A percentile compares a stretch with the other conserved stretches of the same genome.
Evolutionary conservation across 768 basidiomycete genomes (phyloP).

Genomic region (Mycena haematopus): DNA sequence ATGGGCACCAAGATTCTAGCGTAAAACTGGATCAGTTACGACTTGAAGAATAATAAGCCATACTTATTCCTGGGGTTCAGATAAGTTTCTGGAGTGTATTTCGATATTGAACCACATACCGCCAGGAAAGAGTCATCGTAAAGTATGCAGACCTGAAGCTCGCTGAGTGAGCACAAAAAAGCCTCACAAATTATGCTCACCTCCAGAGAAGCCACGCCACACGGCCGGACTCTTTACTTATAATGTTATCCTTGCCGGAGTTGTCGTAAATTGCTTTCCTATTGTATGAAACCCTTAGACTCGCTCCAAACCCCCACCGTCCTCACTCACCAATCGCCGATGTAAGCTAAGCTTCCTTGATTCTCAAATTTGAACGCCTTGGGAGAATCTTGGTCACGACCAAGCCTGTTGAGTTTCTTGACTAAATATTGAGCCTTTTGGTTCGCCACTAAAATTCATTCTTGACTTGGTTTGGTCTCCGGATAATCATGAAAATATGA

Average conservation of each 20-base stretch:
- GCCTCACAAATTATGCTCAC: conserved; percentile 7
- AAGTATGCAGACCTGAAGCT: conserved; percentile 67
- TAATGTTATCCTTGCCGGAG: conserved; percentile 53
- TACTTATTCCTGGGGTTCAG: conserved; percentile 25
- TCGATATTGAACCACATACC: conserved; percentile 32
- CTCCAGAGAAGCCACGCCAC: conserved; percentile 83
- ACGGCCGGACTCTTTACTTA: conserved; percentile 68
- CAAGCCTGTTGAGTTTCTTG: conserved; percentile 69
- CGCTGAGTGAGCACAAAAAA: background rate
- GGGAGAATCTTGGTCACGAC: conserved; percentile 51
- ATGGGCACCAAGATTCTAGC: conserved; percentile 66
- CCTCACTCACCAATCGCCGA: conserved; percentile 70
- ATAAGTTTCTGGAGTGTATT: background rate
- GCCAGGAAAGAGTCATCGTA: conserved; percentile 72
- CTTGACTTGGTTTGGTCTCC: conserved; percentile 25
- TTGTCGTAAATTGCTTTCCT: conserved; percentile 85
- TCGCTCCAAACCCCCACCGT: background rate
- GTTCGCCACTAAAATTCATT: conserved; percentile 65
- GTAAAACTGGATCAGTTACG: conserved; percentile 10
- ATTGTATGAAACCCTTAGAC: conserved; percentile 15
- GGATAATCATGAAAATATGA: conserved; percentile 14
- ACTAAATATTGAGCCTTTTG: conserved; percentile 76
- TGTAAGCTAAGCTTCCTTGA: conserved; percentile 78
- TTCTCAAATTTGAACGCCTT: conserved; percentile 75
- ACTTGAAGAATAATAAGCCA: conserved; percentile 8